A percentile compares a stretch with the other conserved stretches of the same genome.
Evolutionary conservation across 192 early-diverging fungal species (phyloP).

Genomic region (Diversispora epigaea): DNA sequence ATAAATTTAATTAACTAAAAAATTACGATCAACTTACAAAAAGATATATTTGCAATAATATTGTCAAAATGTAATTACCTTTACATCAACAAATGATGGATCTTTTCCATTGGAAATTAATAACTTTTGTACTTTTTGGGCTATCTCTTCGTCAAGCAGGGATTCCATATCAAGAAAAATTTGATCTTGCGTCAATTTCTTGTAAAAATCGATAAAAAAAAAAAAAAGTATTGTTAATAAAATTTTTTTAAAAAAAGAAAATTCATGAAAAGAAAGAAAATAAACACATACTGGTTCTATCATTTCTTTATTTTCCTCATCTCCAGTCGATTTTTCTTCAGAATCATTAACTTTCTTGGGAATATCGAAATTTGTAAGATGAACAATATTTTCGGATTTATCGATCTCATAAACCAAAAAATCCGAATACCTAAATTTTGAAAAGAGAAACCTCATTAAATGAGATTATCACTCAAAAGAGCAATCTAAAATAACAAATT

Average conservation of each 20-base stretch:
- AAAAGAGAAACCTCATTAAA: background rate
- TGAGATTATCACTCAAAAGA: background rate
- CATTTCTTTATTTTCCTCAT: background rate
- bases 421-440: constrained; percentile 67
- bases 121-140: background rate
- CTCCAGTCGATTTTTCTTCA: background rate
- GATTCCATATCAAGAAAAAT: constrained; percentile 4
- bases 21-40: background rate
- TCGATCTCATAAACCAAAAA: constrained; percentile 95
- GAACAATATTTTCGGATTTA: constrained; percentile 64
- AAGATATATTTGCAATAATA: background rate
- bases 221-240: background rate
- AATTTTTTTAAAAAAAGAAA: background rate
- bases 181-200: constrained; percentile 2
- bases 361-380: constrained; percentile 43
- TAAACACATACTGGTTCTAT: background rate
- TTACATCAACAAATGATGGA: constrained; percentile 3
- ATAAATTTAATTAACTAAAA: background rate
- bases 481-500: background rate
- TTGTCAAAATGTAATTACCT: background rate
- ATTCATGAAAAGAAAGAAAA: background rate
- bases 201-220: background rate
- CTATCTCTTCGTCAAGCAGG: constrained; percentile 4
- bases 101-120: background rate
- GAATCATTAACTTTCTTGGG: background rate